Evolutionary conservation across 495 filamentous ascomycete species (phyloP).

Genomic region (Penicillium roqueforti): DNA sequence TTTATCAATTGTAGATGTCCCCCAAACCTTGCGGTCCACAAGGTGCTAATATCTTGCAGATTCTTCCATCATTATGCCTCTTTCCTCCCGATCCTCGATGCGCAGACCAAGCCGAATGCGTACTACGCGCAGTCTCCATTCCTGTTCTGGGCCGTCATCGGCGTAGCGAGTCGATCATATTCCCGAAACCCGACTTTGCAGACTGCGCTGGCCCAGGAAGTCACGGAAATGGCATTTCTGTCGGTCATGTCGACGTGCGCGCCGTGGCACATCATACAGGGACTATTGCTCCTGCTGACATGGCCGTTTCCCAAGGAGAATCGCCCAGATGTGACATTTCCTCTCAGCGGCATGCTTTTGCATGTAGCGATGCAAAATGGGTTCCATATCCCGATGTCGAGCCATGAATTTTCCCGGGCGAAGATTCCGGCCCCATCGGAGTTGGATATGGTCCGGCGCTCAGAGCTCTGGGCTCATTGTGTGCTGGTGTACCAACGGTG

Average conservation of each 20-base stretch:
- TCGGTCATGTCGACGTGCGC: conserved; percentile 34
- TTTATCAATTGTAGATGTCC: conserved; percentile 31
- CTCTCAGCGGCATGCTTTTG: conserved; percentile 38
- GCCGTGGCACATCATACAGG: conserved; percentile 47
- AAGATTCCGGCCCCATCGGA: conserved; percentile 34
- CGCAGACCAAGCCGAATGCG: conserved; percentile 34
- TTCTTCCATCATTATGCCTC: conserved; percentile 45
- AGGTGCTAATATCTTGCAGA: conserved; percentile 22
- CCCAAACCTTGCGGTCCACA: not conserved
- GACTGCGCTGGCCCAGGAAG: conserved; percentile 32
- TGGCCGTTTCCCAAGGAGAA: conserved; percentile 50
- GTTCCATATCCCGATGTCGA: conserved; percentile 45
- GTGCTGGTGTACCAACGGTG: conserved; percentile 41
- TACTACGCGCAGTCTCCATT: conserved; percentile 45
- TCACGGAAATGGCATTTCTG: conserved; percentile 44
- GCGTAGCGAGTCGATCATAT: conserved; percentile 37
- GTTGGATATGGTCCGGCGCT: conserved; percentile 35
- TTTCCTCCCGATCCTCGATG: conserved; percentile 46
- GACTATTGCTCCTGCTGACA: conserved; percentile 42
- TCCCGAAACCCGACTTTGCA: conserved; percentile 41
- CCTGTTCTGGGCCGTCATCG: conserved; percentile 50
- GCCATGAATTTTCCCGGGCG: conserved; percentile 43
- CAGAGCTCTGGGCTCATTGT: conserved; percentile 44
- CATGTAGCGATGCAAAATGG: conserved; percentile 50
- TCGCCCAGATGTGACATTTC: conserved; percentile 39